phyloP scores from a whole-genome alignment of 352 stramenopile genomes.

The Detonula confervacea region DNA sequence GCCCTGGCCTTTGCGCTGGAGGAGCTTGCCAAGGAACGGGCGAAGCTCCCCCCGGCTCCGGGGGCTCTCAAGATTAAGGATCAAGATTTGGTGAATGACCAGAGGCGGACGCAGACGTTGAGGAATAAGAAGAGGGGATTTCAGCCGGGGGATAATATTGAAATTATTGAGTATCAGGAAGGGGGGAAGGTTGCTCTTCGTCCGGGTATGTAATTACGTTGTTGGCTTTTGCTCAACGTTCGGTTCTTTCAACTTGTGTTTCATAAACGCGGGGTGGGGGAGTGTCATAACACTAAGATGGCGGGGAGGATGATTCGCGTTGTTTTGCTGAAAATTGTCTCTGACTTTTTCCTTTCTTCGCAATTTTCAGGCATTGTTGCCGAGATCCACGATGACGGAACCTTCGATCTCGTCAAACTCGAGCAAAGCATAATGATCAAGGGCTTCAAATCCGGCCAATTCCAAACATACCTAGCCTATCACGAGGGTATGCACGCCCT shows the following conservation, averaged over 20 bases:
- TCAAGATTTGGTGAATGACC: no score
- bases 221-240: neutral
- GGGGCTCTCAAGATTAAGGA: no score
- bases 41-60: neutral
- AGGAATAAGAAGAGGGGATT: no score
- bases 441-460: neutral
- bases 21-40: neutral
- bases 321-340: neutral
- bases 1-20: neutral
- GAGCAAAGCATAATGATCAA: neutral
- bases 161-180: conserved; percentile 13
- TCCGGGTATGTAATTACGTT: neutral
- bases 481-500: neutral
- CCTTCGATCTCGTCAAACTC: conserved; percentile 11
- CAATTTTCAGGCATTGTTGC: conserved; percentile 2
- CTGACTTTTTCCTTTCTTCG: neutral
- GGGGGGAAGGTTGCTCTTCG: conserved; percentile 11
- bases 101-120: no score
- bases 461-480: conserved; percentile 3
- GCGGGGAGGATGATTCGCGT: neutral
- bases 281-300: no score
- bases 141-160: conserved; percentile 13
- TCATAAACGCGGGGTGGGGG: no score
- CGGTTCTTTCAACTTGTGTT: no score
- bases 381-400: neutral